Evolutionary conservation across 192 early-diverging fungal genomes (phyloP), one percentile per base, ranked within the genome.

Genomic region (Backusella morwellensis): DNA sequence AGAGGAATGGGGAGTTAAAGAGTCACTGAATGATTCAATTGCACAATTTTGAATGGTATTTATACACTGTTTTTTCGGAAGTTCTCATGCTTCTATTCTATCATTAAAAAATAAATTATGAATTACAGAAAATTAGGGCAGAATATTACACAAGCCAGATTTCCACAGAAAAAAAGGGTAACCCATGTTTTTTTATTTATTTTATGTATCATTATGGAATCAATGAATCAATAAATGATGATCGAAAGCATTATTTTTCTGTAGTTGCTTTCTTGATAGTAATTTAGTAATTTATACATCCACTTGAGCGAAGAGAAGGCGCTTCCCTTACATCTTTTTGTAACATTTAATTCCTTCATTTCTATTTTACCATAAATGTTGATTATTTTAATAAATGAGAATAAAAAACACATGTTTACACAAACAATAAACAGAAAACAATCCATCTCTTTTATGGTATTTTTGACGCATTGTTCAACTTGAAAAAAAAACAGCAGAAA

Each of bases 341-440:
- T 50, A 50, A 50, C 47, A 50, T 50, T 29, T 63, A 63, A 12
- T 63, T 63, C 56, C 56, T 26, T 63, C 4, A 12, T 29, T 29
- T 63, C 56, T 63, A 63, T 63, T 63, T 63, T 29, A 63, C 26
- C 56, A 63, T 63, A 26, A 14, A 63, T 4, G 56, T 63, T 29
- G 19, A 50, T 21, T n/a, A 14, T 63, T 29, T 63, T 63, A 29
- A 29, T 63, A 29, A 63, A 21, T 12, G 3, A 29, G 9, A 29
- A 23, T 26, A 59, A 63, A 40, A 63, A 63, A 63, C 56, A 63
- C 56, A 63, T 63, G 56, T 32, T 63, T 63, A 63, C 56, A 63
- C 56, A 63, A 63, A 29, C 17, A 63, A 50, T 50, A 50, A 50
- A 50, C 38, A 40, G 38, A 50, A 50, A 50, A 6, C 15, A 50